A percentile compares a stretch with the other conserved stretches of the same genome.
phyloP scores from a whole-genome alignment of 1,139 yeast genomes.

The Debaryomycetaceae sp. region DNA sequence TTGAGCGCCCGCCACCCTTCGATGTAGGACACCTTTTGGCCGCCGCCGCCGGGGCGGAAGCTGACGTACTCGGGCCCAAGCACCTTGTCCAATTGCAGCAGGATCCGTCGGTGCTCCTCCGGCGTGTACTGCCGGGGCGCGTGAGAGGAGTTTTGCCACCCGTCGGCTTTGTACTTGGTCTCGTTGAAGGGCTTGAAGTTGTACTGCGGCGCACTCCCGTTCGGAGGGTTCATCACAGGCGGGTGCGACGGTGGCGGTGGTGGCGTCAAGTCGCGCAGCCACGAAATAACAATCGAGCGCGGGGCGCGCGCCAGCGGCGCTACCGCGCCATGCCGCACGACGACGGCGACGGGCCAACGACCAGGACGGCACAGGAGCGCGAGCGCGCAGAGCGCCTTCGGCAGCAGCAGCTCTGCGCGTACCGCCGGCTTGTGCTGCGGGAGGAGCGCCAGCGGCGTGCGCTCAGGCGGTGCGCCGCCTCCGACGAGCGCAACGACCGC shows the following conservation, averaged over 20 bases:
- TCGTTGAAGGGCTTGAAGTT: constrained; percentile 6
- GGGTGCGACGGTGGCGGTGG: too few relatives aligned
- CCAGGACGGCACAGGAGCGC: too few relatives aligned
- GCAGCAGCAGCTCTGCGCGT: constrained; percentile 23
- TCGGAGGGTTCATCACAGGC: too few relatives aligned
- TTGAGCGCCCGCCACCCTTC: constrained; percentile 83
- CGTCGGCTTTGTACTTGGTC: constrained; percentile 7
- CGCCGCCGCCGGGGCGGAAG: constrained; percentile 75
- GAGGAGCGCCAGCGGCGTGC: constrained; percentile 25
- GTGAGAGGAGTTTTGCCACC: constrained; percentile 8
- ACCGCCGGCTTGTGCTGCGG: constrained; percentile 18
- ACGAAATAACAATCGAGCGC: constrained; percentile 16
- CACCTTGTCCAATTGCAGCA: constrained; percentile 48
- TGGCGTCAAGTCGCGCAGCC: too few relatives aligned
- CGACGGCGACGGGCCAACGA: too few relatives aligned
- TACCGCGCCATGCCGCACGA: too few relatives aligned
- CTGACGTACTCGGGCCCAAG: constrained; percentile 91
- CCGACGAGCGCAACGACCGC: constrained; percentile 8
- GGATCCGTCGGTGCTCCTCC: constrained; percentile 39
- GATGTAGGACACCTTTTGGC: constrained; percentile 61
- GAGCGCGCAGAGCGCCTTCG: too few relatives aligned
- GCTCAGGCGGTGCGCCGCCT: constrained; percentile 19
- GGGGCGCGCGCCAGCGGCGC: too few relatives aligned
- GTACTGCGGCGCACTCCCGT: constrained; percentile 2
- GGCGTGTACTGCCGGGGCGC: constrained; percentile 29